Base-by-base conservation (phyloP, 129 eudicot species). In the Mikania micrantha region DNA sequence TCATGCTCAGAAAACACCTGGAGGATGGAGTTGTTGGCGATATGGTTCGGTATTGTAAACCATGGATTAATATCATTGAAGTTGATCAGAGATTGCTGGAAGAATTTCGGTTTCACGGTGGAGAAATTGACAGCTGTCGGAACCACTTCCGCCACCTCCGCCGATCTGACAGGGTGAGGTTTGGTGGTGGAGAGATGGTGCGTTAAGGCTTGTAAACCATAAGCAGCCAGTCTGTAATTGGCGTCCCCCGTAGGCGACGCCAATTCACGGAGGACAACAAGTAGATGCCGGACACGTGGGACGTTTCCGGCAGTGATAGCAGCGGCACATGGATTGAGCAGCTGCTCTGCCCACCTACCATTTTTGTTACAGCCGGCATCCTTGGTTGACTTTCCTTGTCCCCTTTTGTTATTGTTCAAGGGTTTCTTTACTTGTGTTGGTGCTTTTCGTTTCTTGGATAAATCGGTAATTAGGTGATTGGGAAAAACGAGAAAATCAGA, bases 271-370 rank as follows among this genome's bases (percentile, higher is more conserved):
- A 90, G 83, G 47, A 86, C 96, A 8, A 84, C 76, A 21, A 86
- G 73, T 24, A 90, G 84, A 72, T 90, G 96, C 59, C 88, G 90
- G 40, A 86, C 86, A 1, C 96, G 84, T 4, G 81, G 19, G 0
- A 67, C 74, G 61, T 90, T 86, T 42, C 86, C 83, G 28, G 86
- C 79, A 9, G 88, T 66, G 65, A 89, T 86, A 15, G 94, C 96
- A 0, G 85, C 62, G 1, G 90, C 96, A 52, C 96, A 90, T 3
- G 94, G 94, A 45, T 82, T 90, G 25, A 90, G 96, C 78, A 90
- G 39, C 68, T 90, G 96, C 71, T 90, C 96, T 0, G 96, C 96
- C 94, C 96, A 90, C 84, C 96, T 73, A 41, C 86, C 94, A 35
- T 77, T 86, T 79, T 73, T 79, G 67, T 62, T 74, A 48, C 60